Evolutionary conservation across 2,329 filamentous ascomycete genomes (phyloP).

Genomic region (Penicillium oxalicum): DNA sequence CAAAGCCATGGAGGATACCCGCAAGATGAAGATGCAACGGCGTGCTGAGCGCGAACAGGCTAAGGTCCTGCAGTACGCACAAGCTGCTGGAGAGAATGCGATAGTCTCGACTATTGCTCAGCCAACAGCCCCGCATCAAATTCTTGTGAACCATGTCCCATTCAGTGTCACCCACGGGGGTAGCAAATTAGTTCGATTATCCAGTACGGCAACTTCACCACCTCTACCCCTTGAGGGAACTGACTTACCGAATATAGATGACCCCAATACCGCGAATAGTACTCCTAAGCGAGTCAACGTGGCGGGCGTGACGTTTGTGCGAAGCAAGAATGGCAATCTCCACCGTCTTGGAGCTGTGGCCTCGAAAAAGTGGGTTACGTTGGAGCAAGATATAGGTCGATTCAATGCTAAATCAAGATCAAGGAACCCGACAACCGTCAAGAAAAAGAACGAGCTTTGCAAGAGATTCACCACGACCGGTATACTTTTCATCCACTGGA

Average conservation of each 20-base stretch:
- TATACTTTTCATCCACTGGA: conserved; percentile 32
- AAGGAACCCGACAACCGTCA: conserved; percentile 46
- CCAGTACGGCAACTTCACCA: conserved; percentile 47
- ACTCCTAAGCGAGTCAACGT: conserved; percentile 70
- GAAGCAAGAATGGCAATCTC: conserved; percentile 83
- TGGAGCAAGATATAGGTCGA: conserved; percentile 31
- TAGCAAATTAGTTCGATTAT: conserved; percentile 71
- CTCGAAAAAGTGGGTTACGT: conserved; percentile 59
- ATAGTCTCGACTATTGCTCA: conserved; percentile 22
- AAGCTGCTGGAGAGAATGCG: conserved; percentile 22
- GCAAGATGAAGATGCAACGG: conserved; percentile 45
- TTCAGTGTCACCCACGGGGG: conserved; percentile 71
- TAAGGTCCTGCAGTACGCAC: conserved; percentile 37
- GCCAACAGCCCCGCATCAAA: conserved; percentile 50
- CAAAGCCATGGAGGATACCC: conserved; percentile 66
- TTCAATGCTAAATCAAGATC: conserved; percentile 14
- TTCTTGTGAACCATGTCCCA: conserved; percentile 64
- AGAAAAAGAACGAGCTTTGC: conserved; percentile 69
- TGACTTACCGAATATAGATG: conserved; percentile 48
- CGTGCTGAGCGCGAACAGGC: conserved; percentile 50
- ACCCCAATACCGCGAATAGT: conserved; percentile 54
- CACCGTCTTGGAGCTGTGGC: conserved; percentile 70
- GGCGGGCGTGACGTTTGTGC: conserved; percentile 73
- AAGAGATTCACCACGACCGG: conserved; percentile 55
- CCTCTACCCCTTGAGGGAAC: conserved; percentile 14